Base-by-base conservation (phyloP, 148 eudicot genomes). In the Vaccinium corymbosum region DNA sequence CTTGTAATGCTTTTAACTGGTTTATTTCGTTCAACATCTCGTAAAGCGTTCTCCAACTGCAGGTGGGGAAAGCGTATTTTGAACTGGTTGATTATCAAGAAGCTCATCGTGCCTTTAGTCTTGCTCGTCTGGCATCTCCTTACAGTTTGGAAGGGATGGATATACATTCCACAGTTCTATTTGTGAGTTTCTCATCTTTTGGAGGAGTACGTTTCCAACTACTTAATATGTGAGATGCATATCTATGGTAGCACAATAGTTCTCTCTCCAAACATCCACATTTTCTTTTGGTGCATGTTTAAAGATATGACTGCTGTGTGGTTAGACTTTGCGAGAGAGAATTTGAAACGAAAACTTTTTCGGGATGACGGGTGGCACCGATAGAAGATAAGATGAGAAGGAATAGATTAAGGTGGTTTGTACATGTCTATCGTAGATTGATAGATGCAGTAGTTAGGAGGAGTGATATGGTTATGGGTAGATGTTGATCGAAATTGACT, bases 71-170 rank as follows among this genome's bases (percentile, higher is more conserved):
- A 90, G 95, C 98, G 6, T 88, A 94, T 83, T 95, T 94, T 89
- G 99, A 95, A 91, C 82, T 93, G 88, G 92, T 97, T 86, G 96
- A 95, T 90, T 95, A 97, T 89, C 86, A 91, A 75, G 98, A 97
- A 94, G 99, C 99, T 84, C 98, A 94, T 70, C 93, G 93, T 85
- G 95, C 98, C 83, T 97, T 97, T 81, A 90, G 93, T 88, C 92
- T 91, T 83, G 98, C 99, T 81, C 99, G 98, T 48, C 90, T 91
- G 80, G 90, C 91, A 79, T 93, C 93, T 86, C 98, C 98, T 78
- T 94, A 92, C 88, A 93, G 95, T 88, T 93, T 97, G 85, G 99
- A 97, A 81, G 99, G 98, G 85, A 97, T 97, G 96, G 99, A 97
- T 91, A 84, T 93, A 49, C 92, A 97, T 87, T 97, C 99, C 46